Base-by-base conservation (phyloP, 805 yeast genomes). In the Monosporozyma aerobia region DNA sequence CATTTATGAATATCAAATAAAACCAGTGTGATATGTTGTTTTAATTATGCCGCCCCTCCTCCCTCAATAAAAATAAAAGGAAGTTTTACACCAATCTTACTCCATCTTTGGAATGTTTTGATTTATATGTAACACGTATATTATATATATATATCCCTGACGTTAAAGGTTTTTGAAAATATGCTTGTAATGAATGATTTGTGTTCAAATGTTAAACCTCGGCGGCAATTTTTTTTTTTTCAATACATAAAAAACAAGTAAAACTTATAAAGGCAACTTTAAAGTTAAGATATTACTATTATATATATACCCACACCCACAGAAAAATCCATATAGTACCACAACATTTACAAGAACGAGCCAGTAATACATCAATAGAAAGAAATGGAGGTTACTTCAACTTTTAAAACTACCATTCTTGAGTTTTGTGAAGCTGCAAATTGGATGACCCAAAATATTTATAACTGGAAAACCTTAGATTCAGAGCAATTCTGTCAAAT, bases 341-440 rank as follows among this genome's bases (percentile, higher is more conserved):
- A 5, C 7, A 5, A 5, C 7, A 27, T 27, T 2, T 27, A 27
- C 29, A 27, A 27, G 5, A 27, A 7, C 5, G 7, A 27, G 19
- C 19, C 19, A 19, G 19, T 19, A 27, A 2, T 27, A 27, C 29
- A 27, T 27, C 29, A 1, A 27, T 27, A 27, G 7, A 27, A 32
- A 32, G 13, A 32, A 39, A 43, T 43, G 45, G 64, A 56, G 45
- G 44, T 56, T 13, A 49, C 37, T 22, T 56, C 62, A 16, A 61
- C 60, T 2, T 56, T 59, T 19, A 53, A 56, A 22, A 46, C 58
- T 2, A 56, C 63, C 3, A 43, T 64, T 5, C n/a, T 43, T 5
- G 63, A 62, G 39, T 55, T 64, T 43, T 55, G 57, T 50, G 63
- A 65, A 5, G 56, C 57, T 6, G 54, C 62, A 16, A 57, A 52